Evolutionary conservation across 1,284 basidiomycete genomes (phyloP).

Genomic region (Trichosporon inkin): DNA sequence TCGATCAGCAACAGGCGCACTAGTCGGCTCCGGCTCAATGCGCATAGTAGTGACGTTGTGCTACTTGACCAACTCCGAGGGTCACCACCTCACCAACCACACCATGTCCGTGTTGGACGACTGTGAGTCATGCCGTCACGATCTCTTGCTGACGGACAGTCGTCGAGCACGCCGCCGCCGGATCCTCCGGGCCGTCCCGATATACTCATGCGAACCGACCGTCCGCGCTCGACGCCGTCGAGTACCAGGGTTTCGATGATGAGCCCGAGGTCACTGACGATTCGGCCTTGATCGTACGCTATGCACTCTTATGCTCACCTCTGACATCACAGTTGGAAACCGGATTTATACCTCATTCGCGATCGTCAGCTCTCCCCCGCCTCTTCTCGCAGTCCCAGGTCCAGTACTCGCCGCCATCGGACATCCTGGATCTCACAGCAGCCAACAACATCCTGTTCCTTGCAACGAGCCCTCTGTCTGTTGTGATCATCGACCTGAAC

Average conservation of each 20-base stretch:
- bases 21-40: background rate
- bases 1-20: background rate
- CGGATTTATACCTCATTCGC: conserved; percentile 47
- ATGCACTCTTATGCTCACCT: background rate
- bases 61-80: background rate
- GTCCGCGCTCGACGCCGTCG: conserved; percentile 51
- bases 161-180: conserved; percentile 70
- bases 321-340: conserved; percentile 48
- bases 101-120: conserved; percentile 59
- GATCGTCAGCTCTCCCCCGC: conserved; percentile 53
- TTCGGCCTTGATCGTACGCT: conserved; percentile 27
- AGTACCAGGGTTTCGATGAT: conserved; percentile 82
- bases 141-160: conserved; percentile 53
- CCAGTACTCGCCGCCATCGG: conserved; percentile 79
- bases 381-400: conserved; percentile 81
- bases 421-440: conserved; percentile 71
- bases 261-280: conserved; percentile 46
- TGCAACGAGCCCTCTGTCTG: conserved; percentile 68
- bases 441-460: conserved; percentile 82
- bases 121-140: conserved; percentile 56
- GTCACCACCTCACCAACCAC: background rate
- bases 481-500: conserved; percentile 79
- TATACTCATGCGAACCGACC: conserved; percentile 52
- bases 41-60: conserved; percentile 6
- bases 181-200: conserved; percentile 45